phyloP scores from a whole-genome alignment of 306 rosid species.

The Calophaca sinica region DNA sequence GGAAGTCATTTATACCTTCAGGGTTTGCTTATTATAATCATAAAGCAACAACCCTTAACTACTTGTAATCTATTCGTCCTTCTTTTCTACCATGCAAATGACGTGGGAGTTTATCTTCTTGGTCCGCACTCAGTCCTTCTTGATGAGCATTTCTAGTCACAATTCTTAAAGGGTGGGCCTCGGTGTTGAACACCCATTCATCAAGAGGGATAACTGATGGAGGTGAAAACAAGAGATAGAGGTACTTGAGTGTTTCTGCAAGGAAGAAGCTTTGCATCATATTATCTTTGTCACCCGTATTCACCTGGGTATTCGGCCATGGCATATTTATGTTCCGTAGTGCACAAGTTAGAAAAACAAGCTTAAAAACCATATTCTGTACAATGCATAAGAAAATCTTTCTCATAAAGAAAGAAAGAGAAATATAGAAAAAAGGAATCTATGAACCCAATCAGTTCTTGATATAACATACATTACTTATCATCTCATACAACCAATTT shows the following conservation, averaged over 20 bases:
- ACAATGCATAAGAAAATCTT: constrained; percentile 26
- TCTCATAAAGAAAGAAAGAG: constrained; percentile 27
- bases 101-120: constrained; percentile 47
- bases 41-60: constrained; percentile 32
- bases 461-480: constrained; percentile 16
- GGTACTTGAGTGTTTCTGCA: constrained; percentile 71
- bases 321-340: constrained; percentile 31
- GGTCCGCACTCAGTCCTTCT: constrained; percentile 14
- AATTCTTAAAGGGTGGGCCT: constrained; percentile 71
- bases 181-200: constrained; percentile 77
- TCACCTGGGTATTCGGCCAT: constrained; percentile 53
- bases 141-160: constrained; percentile 43
- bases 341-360: constrained; percentile 34
- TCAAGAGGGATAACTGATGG: constrained; percentile 63
- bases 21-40: constrained; percentile 37
- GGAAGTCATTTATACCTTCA: constrained; percentile 37
- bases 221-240: constrained; percentile 73
- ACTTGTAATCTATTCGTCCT: constrained; percentile 48
- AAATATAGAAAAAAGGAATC: background rate
- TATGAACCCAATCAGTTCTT: constrained; percentile 1
- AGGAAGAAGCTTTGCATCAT: constrained; percentile 81
- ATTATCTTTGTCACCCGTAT: constrained; percentile 56
- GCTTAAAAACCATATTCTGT: constrained; percentile 11
- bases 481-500: constrained; percentile 17
- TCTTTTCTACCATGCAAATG: constrained; percentile 59